These are phyloP conservation scores for Dimocarpus longan DNA, from an alignment of 345 rosid species.

Conservation along the genomic window DNA sequence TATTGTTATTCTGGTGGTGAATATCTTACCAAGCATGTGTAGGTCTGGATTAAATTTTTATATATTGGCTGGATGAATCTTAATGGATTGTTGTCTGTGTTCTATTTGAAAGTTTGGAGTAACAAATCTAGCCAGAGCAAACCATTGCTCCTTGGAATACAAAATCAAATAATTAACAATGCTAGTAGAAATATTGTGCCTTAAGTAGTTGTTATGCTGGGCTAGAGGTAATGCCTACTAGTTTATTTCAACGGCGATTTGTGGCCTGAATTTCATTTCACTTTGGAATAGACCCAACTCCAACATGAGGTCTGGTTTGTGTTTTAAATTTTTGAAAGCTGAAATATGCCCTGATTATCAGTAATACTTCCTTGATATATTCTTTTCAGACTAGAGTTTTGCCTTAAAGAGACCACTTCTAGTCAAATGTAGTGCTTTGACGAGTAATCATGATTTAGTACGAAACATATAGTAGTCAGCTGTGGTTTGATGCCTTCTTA, in stretches of 20 bases:
- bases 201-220: neutral
- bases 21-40: constrained; percentile 7
- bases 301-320: neutral
- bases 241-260: neutral
- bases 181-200: neutral
- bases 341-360: too few relatives aligned
- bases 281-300: neutral
- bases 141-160: neutral
- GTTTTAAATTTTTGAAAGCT: constrained; percentile 4
- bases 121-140: neutral
- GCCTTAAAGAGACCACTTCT: neutral
- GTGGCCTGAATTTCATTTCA: constrained; percentile 1
- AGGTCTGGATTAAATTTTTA: neutral
- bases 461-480: neutral
- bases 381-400: neutral
- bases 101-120: neutral
- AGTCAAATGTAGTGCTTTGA: neutral
- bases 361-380: neutral
- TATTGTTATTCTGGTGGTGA: constrained; percentile 14
- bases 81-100: neutral
- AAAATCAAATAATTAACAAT: neutral
- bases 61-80: neutral
- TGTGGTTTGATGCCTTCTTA: neutral
- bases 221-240: neutral
- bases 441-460: neutral